Conservation (phyloP, 306 rosid genomes). For the Sindora glabra region DNA sequence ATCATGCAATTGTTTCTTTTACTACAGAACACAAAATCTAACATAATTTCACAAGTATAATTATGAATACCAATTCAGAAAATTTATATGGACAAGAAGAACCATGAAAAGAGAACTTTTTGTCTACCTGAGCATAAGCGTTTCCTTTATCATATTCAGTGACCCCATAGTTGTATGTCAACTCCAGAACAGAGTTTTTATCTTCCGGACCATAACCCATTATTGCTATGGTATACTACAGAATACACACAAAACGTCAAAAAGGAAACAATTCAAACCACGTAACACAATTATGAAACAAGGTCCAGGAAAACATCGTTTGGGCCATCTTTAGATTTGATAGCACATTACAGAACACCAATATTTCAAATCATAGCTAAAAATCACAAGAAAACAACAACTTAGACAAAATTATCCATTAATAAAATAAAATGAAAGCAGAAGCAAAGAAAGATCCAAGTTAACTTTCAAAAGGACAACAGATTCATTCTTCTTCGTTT, state of each 20-base stretch:
- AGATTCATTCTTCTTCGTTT: not conserved
- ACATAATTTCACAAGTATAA: not conserved
- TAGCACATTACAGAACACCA: no score
- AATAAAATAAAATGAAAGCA: constrained; percentile 5
- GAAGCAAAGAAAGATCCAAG: no score
- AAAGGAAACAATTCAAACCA: not conserved
- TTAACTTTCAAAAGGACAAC: not conserved
- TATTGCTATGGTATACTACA: constrained; percentile 62
- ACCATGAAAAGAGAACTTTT: not conserved
- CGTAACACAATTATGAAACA: constrained; percentile 4
- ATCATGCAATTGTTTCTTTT: not conserved
- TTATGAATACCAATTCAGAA: not conserved
- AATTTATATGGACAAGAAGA: constrained; percentile 5
- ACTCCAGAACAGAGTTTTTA: constrained; percentile 65
- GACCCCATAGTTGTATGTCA: constrained; percentile 87
- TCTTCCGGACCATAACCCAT: constrained; percentile 94
- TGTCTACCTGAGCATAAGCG: constrained; percentile 83
- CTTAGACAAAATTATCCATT: not conserved
- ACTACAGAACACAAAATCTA: not conserved
- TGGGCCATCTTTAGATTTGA: no score
- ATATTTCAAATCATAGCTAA: not conserved
- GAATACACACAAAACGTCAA: not conserved
- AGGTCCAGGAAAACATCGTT: not conserved
- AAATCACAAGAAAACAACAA: not conserved
- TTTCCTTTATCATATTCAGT: constrained; percentile 74